Evolutionary conservation across 768 basidiomycete genomes (phyloP).

Genomic region (Suillus fuscotomentosus): DNA sequence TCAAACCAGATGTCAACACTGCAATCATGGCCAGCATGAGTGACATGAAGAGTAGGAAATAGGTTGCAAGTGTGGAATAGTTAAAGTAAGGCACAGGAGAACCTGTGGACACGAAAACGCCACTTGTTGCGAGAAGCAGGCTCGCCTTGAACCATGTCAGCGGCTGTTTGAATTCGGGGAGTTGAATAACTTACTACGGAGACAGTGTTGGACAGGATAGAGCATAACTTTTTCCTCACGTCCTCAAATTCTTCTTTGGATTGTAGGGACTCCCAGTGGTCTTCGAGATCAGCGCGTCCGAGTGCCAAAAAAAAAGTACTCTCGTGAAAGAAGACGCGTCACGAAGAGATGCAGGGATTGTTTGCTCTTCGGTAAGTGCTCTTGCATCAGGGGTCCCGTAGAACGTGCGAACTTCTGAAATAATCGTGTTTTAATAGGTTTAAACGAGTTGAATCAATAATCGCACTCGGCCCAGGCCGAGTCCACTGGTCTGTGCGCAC

Average conservation of each 20-base stretch:
- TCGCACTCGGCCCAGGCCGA: no score
- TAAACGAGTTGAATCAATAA: no score
- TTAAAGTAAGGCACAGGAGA: not conserved
- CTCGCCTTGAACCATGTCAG: not conserved
- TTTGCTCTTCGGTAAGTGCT: no score
- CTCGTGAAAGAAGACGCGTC: not conserved
- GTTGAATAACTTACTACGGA: not conserved
- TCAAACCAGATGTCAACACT: not conserved
- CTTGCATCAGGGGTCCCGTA: no score
- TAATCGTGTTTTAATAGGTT: no score
- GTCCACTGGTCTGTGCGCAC: no score
- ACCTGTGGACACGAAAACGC: not conserved
- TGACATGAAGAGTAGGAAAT: not conserved
- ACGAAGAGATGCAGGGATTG: no score
- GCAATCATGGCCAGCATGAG: not conserved
- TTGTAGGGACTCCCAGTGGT: not conserved
- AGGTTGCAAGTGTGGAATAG: not conserved
- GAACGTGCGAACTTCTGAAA: no score
- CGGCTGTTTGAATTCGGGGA: not conserved
- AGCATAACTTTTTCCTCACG: not conserved
- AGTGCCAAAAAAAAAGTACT: not conserved
- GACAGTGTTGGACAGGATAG: not conserved
- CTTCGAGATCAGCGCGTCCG: not conserved
- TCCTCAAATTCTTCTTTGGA: not conserved
- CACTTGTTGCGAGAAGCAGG: not conserved